Conservation (phyloP, 83 land plant species). For the Picea abies region DNA sequence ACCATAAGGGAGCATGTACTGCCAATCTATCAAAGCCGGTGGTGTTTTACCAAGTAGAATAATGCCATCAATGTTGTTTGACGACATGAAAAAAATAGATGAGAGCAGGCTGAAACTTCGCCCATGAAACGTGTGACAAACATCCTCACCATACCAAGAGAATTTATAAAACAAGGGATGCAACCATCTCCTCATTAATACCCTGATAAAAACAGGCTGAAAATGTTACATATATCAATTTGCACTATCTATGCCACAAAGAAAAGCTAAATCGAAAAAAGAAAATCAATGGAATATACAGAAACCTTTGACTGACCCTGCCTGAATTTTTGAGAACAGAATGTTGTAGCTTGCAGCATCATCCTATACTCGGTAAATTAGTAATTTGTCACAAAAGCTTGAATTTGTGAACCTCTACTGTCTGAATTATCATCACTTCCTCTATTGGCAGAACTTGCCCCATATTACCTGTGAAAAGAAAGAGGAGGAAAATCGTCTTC, state of each 20-base stretch:
- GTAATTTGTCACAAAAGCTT: conserved; percentile 3
- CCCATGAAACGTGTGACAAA: neutral
- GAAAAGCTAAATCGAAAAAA: conserved; percentile 2
- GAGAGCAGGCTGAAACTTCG: neutral
- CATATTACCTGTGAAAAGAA: conserved; percentile 5
- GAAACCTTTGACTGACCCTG: conserved; percentile 3
- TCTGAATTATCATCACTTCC: conserved; percentile 7
- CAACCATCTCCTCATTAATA: neutral
- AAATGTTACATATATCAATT: conserved; percentile 7
- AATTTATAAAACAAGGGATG: neutral
- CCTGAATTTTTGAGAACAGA: conserved; percentile 2
- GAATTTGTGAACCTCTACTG: conserved; percentile 7
- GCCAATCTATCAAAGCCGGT: neutral
- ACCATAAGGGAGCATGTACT: neutral
- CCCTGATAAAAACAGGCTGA: neutral
- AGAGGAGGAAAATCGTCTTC: conserved; percentile 16
- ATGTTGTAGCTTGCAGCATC: neutral
- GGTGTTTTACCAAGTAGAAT: neutral
- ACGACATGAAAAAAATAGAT: neutral
- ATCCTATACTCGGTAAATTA: neutral
- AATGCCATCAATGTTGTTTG: conserved; percentile 10
- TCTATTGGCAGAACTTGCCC: neutral
- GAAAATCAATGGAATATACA: conserved; percentile 12
- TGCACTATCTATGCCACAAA: conserved; percentile 7
- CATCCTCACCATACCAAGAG: conserved; percentile 8